A percentile compares a stretch with the other conserved stretches of the same genome.
phyloP scores from a whole-genome alignment of 2,329 filamentous ascomycete species.

The Tolypocladium inflatum region DNA sequence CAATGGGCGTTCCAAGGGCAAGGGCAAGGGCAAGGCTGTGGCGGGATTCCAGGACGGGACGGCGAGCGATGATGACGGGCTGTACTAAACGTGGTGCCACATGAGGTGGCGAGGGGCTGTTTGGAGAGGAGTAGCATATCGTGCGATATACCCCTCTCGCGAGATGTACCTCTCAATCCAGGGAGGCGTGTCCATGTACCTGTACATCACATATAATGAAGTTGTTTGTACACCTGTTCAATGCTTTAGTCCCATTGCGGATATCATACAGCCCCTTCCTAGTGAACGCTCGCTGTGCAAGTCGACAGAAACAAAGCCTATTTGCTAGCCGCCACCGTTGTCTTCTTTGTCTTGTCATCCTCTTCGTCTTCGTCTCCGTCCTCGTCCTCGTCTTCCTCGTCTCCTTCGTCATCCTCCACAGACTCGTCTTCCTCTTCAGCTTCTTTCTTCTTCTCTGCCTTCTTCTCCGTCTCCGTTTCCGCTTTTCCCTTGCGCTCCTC shows the following conservation, averaged over 20 bases:
- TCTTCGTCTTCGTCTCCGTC: slow-evolving; percentile 13
- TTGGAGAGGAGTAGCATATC: neutral
- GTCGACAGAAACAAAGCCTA: neutral
- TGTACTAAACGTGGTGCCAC: slow-evolving; percentile 32
- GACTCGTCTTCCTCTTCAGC: slow-evolving; percentile 7
- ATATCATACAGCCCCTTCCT: slow-evolving; percentile 5
- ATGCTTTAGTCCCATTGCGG: neutral
- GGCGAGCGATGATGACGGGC: slow-evolving; percentile 46
- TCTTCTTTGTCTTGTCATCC: slow-evolving; percentile 6
- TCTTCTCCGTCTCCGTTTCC: slow-evolving; percentile 9
- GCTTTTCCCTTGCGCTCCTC: slow-evolving; percentile 15
- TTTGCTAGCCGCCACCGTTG: neutral
- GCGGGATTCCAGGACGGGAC: slow-evolving; percentile 42
- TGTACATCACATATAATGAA: neutral
- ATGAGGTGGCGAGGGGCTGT: neutral
- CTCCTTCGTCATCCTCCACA: slow-evolving; percentile 3
- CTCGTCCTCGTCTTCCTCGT: slow-evolving; percentile 15
- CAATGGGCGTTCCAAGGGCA: slow-evolving; percentile 36
- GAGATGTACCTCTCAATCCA: neutral
- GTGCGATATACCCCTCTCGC: neutral
- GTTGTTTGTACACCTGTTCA: slow-evolving; percentile 1
- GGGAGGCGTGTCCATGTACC: neutral
- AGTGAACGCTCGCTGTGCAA: neutral
- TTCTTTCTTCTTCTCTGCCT: slow-evolving; percentile 13
- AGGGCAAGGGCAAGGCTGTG: slow-evolving; percentile 48